Percentiles rank a stretch among this genome's conserved stretches.
Evolutionary conservation across 169 alveolate species (phyloP).

Genomic region (Eimeria acervulina): DNA sequence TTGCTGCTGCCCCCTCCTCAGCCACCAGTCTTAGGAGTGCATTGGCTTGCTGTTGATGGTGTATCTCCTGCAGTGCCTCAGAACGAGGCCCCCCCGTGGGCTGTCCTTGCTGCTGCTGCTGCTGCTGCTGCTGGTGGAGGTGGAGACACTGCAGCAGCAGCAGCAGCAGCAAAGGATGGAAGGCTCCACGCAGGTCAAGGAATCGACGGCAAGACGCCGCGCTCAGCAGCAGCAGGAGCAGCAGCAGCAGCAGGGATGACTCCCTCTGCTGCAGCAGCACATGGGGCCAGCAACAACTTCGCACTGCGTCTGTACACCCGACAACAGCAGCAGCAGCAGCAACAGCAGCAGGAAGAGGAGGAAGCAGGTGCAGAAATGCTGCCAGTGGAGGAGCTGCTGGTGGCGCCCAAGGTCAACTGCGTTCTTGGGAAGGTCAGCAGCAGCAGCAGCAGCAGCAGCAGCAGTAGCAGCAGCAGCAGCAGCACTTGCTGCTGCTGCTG

Average conservation of each 20-base stretch:
- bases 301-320: constrained; percentile 3
- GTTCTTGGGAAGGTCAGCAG: constrained; percentile 46
- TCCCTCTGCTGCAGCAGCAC: too few species aligned
- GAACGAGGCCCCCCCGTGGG: constrained; percentile 50
- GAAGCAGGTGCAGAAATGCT: constrained; percentile 15
- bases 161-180: neutral
- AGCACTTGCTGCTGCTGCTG: constrained; percentile 11
- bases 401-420: constrained; percentile 41
- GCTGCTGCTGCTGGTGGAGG: constrained; percentile 22
- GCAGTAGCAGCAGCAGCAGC: constrained; percentile 36
- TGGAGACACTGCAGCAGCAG: neutral
- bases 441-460: constrained; percentile 61
- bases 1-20: constrained; percentile 15
- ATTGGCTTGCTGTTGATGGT: constrained; percentile 11
- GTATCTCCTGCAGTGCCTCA: constrained; percentile 20
- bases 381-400: constrained; percentile 56
- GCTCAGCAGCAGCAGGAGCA: neutral
- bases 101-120: constrained; percentile 23
- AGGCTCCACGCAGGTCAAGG: neutral
- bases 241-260: constrained; percentile 5
- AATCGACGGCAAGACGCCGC: neutral
- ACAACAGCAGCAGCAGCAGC: constrained; percentile 60
- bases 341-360: constrained; percentile 9
- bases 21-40: constrained; percentile 3
- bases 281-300: neutral